Evolutionary conservation across 495 filamentous ascomycete genomes (phyloP), one percentile per base, ranked within the genome.

Genomic region (Venustampulla echinocandica): DNA sequence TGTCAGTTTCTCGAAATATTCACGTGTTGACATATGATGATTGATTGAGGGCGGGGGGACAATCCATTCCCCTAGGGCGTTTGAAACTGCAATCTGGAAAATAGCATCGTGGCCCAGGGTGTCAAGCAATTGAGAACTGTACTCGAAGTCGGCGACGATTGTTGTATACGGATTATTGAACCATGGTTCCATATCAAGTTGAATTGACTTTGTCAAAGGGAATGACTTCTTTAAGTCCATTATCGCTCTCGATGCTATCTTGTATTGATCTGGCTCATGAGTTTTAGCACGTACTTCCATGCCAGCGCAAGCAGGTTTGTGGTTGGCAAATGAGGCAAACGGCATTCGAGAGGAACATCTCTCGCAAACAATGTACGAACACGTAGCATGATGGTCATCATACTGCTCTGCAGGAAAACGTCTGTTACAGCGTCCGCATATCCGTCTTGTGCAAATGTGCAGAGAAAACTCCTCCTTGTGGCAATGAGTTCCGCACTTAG

Each of bases 41-140:
- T 44, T 44, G 41, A 44, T 44, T 4, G 41, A 44, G 41, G 41
- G 11, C 19, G 41, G 22, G 6, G 22, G 41, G 19, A 44, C 30
- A 44, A 44, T 44, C 41, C 41, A 44, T 7, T 44, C 41, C 4
- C 24, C 41, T 11, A 11, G 10, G 4, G 41, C 17, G 19, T 44
- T 44, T 44, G 41, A 6, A 25, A 44, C 4, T 25, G 41, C 41
- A 30, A 44, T 44, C 41, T 44, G 9, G 24, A 44, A 44, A 11
- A 44, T 44, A 11, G 9, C 41, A 27, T 44, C 41, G 41, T 44
- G 41, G 4, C 19, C 10, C 41, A 44, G 10, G 15, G 10, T 11
- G 13, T 6, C 9, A 6, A 32, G 41, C 9, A 44, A 18, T 18
- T 9, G 10, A 17, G 23, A 27, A 44, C 30, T 6, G 19, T 44